phyloP scores from a whole-genome alignment of 2,329 filamentous ascomycete genomes.

The Sporothrix luriei region DNA sequence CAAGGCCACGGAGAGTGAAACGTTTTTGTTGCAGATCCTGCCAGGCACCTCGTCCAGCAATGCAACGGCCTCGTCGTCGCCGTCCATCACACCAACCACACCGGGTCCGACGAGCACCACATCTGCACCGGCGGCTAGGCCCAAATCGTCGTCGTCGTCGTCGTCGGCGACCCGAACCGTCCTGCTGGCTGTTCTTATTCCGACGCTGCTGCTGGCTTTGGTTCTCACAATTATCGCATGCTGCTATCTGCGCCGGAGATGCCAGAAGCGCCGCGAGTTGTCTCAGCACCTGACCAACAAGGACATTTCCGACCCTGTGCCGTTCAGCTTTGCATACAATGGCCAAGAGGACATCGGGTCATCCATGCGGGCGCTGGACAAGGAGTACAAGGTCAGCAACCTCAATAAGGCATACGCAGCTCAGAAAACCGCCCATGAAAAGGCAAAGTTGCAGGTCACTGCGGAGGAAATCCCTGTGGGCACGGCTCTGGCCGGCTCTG shows the following conservation, averaged over 20 bases:
- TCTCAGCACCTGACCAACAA: constrained; percentile 36
- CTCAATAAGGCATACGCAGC: constrained; percentile 18
- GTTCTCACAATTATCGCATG: constrained; percentile 40
- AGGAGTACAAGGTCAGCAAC: constrained; percentile 34
- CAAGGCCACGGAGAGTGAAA: constrained; percentile 45
- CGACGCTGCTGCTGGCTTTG: constrained; percentile 46
- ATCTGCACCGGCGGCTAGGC: neutral
- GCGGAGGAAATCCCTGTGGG: constrained; percentile 20
- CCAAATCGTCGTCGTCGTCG: neutral
- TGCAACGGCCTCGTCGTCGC: constrained; percentile 32
- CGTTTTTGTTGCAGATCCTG: constrained; percentile 45
- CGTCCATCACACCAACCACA: constrained; percentile 18
- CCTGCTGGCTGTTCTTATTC: constrained; percentile 51
- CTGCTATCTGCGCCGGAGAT: constrained; percentile 41
- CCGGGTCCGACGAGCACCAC: constrained; percentile 25
- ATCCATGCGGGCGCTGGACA: constrained; percentile 34
- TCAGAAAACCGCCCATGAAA: constrained; percentile 18
- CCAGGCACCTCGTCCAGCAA: constrained; percentile 37
- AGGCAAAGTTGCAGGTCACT: constrained; percentile 12
- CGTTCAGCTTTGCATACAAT: constrained; percentile 40
- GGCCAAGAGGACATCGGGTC: constrained; percentile 34
- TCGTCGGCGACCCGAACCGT: constrained; percentile 39
- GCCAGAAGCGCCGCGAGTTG: constrained; percentile 35
- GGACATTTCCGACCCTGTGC: constrained; percentile 43
- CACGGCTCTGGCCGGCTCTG: constrained; percentile 17